Conservation (phyloP, 2,329 filamentous ascomycete genomes). For the Tolypocladium inflatum region DNA sequence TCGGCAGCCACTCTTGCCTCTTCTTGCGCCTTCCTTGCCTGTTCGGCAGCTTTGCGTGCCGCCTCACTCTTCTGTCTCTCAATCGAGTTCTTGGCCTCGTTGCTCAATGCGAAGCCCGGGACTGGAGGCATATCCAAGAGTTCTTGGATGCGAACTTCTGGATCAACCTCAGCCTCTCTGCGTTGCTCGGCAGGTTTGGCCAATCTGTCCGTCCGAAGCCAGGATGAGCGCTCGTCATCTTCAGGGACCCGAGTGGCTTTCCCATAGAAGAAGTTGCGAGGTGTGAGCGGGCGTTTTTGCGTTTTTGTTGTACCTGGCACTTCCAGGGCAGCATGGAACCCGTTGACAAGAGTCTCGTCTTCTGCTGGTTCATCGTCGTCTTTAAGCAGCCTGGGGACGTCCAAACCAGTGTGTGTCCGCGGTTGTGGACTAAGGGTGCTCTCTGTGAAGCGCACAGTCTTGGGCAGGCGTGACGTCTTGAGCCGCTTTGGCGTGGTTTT, state of each 20-base stretch:
- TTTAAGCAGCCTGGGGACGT: conserved; percentile 10
- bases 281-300: background rate
- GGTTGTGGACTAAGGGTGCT: conserved; percentile 14
- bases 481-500: conserved; percentile 14
- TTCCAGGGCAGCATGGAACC: background rate
- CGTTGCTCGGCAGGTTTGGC: background rate
- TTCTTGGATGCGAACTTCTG: conserved; percentile 12
- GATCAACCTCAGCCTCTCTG: background rate
- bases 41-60: conserved; percentile 12
- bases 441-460: conserved; percentile 19
- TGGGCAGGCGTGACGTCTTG: conserved; percentile 13
- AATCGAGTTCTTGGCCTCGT: conserved; percentile 12
- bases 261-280: background rate
- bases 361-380: conserved; percentile 1
- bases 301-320: background rate
- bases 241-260: background rate
- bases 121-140: conserved; percentile 16
- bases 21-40: conserved; percentile 14
- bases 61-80: conserved; percentile 6
- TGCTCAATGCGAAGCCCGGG: conserved; percentile 15
- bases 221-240: background rate
- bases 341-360: background rate
- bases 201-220: background rate
- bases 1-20: conserved; percentile 16
- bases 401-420: conserved; percentile 15